Evolutionary conservation across 139 green algal genomes (phyloP).

Genomic region (Klebsormidium nitens): DNA sequence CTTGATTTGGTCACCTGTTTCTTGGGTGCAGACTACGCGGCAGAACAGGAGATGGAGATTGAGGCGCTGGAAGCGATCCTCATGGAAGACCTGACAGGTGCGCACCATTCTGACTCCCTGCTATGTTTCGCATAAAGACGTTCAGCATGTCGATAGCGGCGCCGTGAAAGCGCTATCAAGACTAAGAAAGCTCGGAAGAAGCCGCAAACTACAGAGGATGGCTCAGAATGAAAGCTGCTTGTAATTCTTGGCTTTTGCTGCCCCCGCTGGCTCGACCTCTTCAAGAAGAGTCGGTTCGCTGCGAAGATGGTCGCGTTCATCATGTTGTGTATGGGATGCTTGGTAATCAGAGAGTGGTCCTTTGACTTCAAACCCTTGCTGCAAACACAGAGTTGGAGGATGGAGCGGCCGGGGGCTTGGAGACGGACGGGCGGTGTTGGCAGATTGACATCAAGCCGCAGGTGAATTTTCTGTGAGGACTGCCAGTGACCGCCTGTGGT

Average conservation of each 20-base stretch:
- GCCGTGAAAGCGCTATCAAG: too few species aligned
- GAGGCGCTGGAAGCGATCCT: conserved; percentile 50
- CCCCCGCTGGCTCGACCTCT: too few species aligned
- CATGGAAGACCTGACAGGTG: conserved; percentile 45
- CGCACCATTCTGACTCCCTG: background rate
- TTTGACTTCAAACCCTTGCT: background rate
- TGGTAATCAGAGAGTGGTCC: background rate
- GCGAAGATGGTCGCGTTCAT: too few species aligned
- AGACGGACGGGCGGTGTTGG: background rate
- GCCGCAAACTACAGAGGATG: background rate
- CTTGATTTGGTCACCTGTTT: too few species aligned
- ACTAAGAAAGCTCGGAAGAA: background rate
- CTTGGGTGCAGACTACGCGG: conserved; percentile 26
- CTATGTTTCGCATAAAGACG: too few species aligned
- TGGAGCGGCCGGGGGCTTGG: background rate
- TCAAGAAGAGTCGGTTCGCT: too few species aligned
- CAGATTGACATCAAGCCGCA: background rate
- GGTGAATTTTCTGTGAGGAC: background rate
- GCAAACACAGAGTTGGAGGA: background rate
- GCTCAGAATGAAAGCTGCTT: background rate
- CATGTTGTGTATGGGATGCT: too few species aligned
- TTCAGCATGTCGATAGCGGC: too few species aligned
- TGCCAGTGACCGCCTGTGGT: too few species aligned
- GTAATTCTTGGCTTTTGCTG: too few species aligned
- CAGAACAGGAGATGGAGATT: conserved; percentile 50